phyloP scores from a whole-genome alignment of 2,329 filamentous ascomycete genomes.

The Emmonsia crescens region DNA sequence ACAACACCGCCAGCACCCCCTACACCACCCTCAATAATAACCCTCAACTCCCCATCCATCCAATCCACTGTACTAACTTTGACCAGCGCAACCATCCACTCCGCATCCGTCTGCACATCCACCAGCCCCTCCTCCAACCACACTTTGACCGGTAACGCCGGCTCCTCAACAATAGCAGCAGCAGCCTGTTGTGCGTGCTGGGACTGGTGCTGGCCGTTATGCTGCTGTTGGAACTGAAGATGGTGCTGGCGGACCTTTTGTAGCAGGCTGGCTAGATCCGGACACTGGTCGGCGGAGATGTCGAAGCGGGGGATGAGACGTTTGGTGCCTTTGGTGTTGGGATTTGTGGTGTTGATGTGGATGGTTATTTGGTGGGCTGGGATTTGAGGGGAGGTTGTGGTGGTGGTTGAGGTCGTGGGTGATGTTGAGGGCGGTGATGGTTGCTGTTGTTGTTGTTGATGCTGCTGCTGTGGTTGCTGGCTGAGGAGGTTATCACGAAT shows the following conservation, averaged over 20 bases:
- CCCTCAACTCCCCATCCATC: slow-evolving; percentile 37
- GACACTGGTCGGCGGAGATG: slow-evolving; percentile 26
- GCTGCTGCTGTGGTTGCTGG: slow-evolving; percentile 11
- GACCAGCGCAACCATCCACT: slow-evolving; percentile 36
- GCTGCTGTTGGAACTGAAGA: slow-evolving; percentile 16
- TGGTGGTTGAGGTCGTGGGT: background rate
- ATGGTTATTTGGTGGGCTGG: slow-evolving; percentile 19
- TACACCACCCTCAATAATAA: slow-evolving; percentile 29
- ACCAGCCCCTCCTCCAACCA: slow-evolving; percentile 35
- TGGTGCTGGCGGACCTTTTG: slow-evolving; percentile 21
- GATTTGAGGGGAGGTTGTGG: slow-evolving; percentile 9
- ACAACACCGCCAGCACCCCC: background rate
- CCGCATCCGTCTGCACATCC: slow-evolving; percentile 28
- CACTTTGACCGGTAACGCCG: slow-evolving; percentile 23
- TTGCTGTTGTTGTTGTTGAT: background rate
- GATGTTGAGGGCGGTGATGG: background rate
- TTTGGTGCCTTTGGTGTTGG: slow-evolving; percentile 15
- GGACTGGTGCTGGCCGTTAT: slow-evolving; percentile 4
- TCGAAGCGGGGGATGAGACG: slow-evolving; percentile 30
- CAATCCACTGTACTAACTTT: slow-evolving; percentile 35
- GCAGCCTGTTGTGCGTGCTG: slow-evolving; percentile 9
- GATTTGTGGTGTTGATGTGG: slow-evolving; percentile 22
- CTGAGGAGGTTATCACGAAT: slow-evolving; percentile 27
- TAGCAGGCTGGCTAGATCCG: slow-evolving; percentile 24
- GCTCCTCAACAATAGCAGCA: slow-evolving; percentile 1